Percentiles rank a stretch among this genome's conserved stretches.
Conservation (phyloP, 2,329 filamentous ascomycete species). For the Colletotrichum plurivorum region DNA sequence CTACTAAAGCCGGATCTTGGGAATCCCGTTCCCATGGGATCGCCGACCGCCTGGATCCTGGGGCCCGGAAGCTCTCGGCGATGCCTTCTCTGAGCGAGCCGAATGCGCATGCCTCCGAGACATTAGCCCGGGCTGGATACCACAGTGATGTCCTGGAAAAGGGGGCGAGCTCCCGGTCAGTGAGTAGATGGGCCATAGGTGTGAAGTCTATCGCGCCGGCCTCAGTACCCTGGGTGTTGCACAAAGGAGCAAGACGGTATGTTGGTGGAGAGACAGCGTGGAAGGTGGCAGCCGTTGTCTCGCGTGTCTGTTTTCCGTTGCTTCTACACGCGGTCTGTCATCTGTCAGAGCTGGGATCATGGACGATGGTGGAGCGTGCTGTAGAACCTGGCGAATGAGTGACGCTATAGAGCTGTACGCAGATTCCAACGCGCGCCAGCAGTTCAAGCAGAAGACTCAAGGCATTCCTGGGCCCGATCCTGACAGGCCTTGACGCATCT, state of each 20-base stretch:
- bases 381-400: too few species aligned
- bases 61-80: constrained; percentile 6
- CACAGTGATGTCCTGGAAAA: background rate
- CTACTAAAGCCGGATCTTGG: too few species aligned
- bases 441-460: background rate
- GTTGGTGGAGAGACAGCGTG: background rate
- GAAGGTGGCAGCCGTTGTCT: constrained; percentile 19
- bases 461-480: too few species aligned
- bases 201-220: background rate
- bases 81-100: background rate
- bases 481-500: too few species aligned
- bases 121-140: constrained; percentile 2
- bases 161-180: too few species aligned
- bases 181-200: background rate
- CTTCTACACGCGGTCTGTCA: background rate
- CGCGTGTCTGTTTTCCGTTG: background rate
- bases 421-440: too few species aligned
- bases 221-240: background rate
- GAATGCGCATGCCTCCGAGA: constrained; percentile 30
- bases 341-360: background rate
- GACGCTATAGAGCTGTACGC: too few species aligned
- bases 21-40: background rate
- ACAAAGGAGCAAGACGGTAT: background rate
- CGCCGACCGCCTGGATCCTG: constrained; percentile 29
- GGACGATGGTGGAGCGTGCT: background rate